phyloP scores from a whole-genome alignment of 495 filamentous ascomycete species.

The Trichoderma erinaceum region DNA sequence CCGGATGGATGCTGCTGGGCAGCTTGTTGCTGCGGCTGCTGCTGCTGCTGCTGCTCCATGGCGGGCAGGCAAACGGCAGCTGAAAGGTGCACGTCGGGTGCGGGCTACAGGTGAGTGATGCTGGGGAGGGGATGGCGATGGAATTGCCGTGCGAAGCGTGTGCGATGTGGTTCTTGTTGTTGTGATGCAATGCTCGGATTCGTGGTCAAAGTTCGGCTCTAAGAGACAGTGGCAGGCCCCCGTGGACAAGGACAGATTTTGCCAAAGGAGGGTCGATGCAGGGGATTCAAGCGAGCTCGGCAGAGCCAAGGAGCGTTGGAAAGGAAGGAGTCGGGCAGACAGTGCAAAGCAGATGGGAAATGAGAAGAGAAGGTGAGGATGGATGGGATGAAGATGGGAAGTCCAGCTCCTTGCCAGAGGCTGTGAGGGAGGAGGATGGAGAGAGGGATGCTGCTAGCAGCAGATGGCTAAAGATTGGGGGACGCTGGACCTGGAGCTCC shows the following conservation, averaged over 20 bases:
- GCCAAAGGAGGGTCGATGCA: constrained; percentile 14
- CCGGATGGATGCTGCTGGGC: constrained; percentile 46
- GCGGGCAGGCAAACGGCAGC: constrained; percentile 15
- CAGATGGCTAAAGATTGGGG: not conserved
- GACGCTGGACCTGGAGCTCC: not conserved
- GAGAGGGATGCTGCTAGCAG: not conserved
- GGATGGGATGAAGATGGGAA: constrained; percentile 26
- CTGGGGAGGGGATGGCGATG: constrained; percentile 14
- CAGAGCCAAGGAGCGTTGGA: constrained; percentile 25
- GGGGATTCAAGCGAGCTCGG: constrained; percentile 7
- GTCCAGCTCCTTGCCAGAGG: constrained; percentile 15
- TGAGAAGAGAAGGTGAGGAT: constrained; percentile 35
- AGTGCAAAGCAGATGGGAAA: constrained; percentile 23
- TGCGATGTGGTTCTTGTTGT: constrained; percentile 16
- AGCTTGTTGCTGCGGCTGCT: constrained; percentile 75
- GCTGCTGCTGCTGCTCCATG: constrained; percentile 22
- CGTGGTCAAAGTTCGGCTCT: constrained; percentile 6
- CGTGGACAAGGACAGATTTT: constrained; percentile 13
- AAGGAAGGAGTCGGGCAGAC: constrained; percentile 29
- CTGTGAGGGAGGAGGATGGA: constrained; percentile 19
- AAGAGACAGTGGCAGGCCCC: constrained; percentile 11
- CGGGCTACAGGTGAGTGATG: constrained; percentile 24
- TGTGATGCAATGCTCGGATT: not conserved
- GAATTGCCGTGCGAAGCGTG: constrained; percentile 18
- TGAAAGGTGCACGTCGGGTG: constrained; percentile 45